Base-by-base conservation (phyloP, 2,329 filamentous ascomycete species). In the Phaeosphaeria sp. region DNA sequence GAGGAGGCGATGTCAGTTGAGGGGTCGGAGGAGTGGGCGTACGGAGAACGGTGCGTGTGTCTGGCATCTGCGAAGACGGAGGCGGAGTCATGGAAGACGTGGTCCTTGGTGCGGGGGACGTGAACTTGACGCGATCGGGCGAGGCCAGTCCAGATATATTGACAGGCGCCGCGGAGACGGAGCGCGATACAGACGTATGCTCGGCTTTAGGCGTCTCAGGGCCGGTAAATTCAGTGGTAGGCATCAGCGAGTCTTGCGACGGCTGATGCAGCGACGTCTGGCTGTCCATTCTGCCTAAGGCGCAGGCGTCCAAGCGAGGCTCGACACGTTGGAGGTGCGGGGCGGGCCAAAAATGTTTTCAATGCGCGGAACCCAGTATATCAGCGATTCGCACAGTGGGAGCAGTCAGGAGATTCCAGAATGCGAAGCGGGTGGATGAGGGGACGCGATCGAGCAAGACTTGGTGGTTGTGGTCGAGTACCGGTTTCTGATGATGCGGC, bases 61-160 rank as follows among this genome's bases (percentile, higher is more conserved):
- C 60, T 45, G 81, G 80, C 7, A 84, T 69, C 67, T 89, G 87
- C 2, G 85, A 84, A 2, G 87, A 89, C 9, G 86, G 87, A 22
- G 87, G 87, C 13, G 87, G 86, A 13, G 87, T 89, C 78, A 88
- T 84, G n/a, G 83, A 83, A 20, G 80, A 82, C 46, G 79, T 75
- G 22, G 77, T 77, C 36, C 77, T 79, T 11, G 80, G 80, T 21
- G 81, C 66, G 78, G 68, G 77, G 71, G 69, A 77, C 13, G 68
- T 62, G 56, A 71, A 74, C 59, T 76, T 78, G 57, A 56, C 57
- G 33, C 62, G 64, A 49, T 72, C 68, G 36, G 66, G 65, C 33
- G 71, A 69, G n/a, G 59, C 51, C 24, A 61, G 57, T 55, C 67
- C 67, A 49, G 63, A 56, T 57, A 69, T 64, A 42, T 57, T 60